These are phyloP conservation scores for Phytophthora hibernalis DNA, from an alignment of 352 stramenopile genomes.

Conservation along the genomic window DNA sequence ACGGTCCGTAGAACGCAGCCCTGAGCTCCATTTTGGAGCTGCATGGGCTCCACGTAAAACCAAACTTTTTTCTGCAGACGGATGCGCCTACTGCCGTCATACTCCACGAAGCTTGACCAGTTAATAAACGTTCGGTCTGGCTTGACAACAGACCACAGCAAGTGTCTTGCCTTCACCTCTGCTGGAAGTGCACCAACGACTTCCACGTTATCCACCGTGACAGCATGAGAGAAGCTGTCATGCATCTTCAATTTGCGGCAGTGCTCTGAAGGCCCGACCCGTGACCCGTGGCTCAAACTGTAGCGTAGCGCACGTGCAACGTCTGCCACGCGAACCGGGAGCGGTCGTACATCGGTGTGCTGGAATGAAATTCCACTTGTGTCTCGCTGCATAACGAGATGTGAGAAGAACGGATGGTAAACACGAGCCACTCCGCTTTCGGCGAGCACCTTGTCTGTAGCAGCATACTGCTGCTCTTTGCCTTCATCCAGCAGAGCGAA, in stretches of 20 bases:
- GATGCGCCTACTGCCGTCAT: constrained; percentile 28
- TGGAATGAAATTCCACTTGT: constrained; percentile 19
- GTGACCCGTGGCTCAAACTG: constrained; percentile 29
- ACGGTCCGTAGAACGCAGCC: constrained; percentile 34
- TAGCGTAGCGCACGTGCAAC: constrained; percentile 16
- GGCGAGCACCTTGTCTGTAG: constrained; percentile 29
- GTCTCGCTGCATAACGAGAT: constrained; percentile 18
- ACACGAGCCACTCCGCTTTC: constrained; percentile 29
- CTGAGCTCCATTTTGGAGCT: constrained; percentile 4
- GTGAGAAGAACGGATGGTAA: constrained; percentile 29
- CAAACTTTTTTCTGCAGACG: constrained; percentile 31
- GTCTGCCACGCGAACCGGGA: constrained; percentile 27
- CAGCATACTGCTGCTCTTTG: constrained; percentile 35
- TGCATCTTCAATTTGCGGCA: constrained; percentile 29
- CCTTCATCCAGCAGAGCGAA: constrained; percentile 41
- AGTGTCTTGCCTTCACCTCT: constrained; percentile 22
- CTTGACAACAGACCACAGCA: constrained; percentile 28
- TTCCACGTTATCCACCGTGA: constrained; percentile 37
- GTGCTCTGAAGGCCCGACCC: constrained; percentile 24
- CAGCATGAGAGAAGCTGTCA: constrained; percentile 20
- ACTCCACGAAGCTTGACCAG: constrained; percentile 39
- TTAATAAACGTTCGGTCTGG: constrained; percentile 30
- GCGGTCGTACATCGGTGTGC: constrained; percentile 33
- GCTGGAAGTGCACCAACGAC: constrained; percentile 15
- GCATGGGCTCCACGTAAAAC: constrained; percentile 32